Percentiles rank a stretch among this genome's conserved stretches.
Conservation (phyloP, 2,329 filamentous ascomycete species). For the Pseudogymnoascus sp. region DNA sequence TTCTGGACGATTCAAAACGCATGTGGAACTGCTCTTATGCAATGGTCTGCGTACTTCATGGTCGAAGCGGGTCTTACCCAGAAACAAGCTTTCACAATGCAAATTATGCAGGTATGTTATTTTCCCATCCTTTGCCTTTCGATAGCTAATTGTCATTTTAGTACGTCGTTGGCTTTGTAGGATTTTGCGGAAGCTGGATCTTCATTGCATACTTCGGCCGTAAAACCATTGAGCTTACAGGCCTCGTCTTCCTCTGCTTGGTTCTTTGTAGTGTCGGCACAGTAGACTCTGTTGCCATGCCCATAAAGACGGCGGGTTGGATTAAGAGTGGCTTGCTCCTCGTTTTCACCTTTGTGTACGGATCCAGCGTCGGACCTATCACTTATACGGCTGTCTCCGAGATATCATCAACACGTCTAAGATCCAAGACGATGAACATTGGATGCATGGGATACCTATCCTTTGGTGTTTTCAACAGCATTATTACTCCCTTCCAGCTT, state of each 20-base stretch:
- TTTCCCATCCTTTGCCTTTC: neutral
- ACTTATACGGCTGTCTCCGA: constrained; percentile 85
- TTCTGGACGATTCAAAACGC: constrained; percentile 56
- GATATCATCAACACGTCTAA: constrained; percentile 70
- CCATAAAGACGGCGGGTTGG: constrained; percentile 35
- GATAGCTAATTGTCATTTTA: neutral
- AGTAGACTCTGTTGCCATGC: constrained; percentile 35
- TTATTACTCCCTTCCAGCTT: constrained; percentile 86
- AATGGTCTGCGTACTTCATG: constrained; percentile 55
- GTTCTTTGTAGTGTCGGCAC: constrained; percentile 40
- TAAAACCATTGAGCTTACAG: constrained; percentile 13
- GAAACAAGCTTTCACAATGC: constrained; percentile 42
- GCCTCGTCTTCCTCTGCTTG: constrained; percentile 16
- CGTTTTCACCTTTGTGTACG: constrained; percentile 73
- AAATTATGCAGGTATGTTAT: constrained; percentile 28
- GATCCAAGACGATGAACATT: constrained; percentile 87
- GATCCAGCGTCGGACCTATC: constrained; percentile 80
- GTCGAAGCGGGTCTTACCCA: constrained; percentile 43
- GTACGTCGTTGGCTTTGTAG: constrained; percentile 17
- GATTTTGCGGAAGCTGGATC: constrained; percentile 42
- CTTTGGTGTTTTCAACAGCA: constrained; percentile 69
- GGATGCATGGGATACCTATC: constrained; percentile 67
- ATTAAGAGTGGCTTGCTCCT: constrained; percentile 57
- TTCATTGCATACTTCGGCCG: constrained; percentile 33
- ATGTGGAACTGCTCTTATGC: constrained; percentile 53